Conservation (phyloP, 306 rosid genomes). For the Trichosanthes cucumerina region DNA sequence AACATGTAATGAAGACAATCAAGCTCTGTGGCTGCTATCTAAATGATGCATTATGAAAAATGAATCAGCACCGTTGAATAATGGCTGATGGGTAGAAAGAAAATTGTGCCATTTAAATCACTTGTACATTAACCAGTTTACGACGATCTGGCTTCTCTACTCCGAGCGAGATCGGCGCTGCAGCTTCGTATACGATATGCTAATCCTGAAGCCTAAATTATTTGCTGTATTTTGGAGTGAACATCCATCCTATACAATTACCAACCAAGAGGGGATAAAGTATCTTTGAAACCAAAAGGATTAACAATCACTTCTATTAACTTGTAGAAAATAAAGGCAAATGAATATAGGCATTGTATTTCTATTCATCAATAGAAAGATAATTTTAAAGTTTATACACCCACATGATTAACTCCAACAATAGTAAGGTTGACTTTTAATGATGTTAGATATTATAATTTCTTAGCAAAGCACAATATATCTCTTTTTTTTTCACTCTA, state of each 20-base stretch:
- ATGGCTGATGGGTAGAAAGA: background rate
- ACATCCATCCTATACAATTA: background rate
- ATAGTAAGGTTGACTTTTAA: background rate
- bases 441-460: background rate
- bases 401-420: background rate
- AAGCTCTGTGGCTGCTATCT: background rate
- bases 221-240: background rate
- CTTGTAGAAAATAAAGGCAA: background rate
- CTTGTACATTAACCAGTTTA: background rate
- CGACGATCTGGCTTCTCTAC: background rate
- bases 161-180: background rate
- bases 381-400: background rate
- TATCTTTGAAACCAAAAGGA: background rate
- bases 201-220: background rate
- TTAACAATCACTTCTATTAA: background rate
- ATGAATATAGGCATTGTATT: background rate
- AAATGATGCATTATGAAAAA: conserved; percentile 9
- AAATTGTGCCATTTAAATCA: background rate
- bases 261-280: background rate
- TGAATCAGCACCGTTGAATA: background rate
- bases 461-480: no score
- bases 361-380: background rate
- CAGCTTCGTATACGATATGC: background rate
- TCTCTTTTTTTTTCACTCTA: no score
- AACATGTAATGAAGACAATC: background rate